Percentiles rank a stretch among this genome's conserved stretches.
Conservation (phyloP, 2,329 filamentous ascomycete species). For the Sclerotiophoma versabilis region DNA sequence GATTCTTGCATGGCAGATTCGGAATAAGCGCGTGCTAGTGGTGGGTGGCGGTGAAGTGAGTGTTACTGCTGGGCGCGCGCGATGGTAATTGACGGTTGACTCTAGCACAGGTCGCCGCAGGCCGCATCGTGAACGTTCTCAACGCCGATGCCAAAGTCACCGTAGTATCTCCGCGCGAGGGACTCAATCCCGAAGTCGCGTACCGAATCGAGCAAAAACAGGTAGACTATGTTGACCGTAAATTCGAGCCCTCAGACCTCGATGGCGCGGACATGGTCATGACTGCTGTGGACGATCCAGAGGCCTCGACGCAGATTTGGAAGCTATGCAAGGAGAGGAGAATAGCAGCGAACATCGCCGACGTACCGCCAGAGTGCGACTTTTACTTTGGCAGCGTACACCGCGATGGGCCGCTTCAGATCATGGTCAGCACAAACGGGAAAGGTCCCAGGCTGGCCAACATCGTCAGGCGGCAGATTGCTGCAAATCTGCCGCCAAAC, state of each 20-base stretch:
- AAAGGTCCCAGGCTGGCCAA: conserved; percentile 92
- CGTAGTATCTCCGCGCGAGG: conserved; percentile 78
- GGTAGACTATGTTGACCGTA: conserved; percentile 80
- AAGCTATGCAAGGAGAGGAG: conserved; percentile 86
- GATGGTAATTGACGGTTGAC: conserved; percentile 44
- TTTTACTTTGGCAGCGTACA: conserved; percentile 98
- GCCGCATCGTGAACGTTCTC: conserved; percentile 90
- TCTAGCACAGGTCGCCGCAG: conserved; percentile 80
- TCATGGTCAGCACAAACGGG: conserved; percentile 99
- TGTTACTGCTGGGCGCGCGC: conserved; percentile 15
- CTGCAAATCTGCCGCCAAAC: conserved; percentile 74
- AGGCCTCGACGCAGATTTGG: conserved; percentile 89
- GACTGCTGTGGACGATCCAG: conserved; percentile 90
- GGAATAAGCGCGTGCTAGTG: conserved; percentile 86
- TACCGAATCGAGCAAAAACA: conserved; percentile 78
- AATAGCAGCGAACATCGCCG: conserved; percentile 93
- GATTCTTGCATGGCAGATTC: conserved; percentile 95
- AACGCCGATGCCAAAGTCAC: conserved; percentile 93
- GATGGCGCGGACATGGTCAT: conserved; percentile 86
- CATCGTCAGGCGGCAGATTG: conserved; percentile 83
- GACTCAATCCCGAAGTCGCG: conserved; percentile 87
- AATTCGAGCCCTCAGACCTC: conserved; percentile 87
- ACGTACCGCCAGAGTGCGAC: conserved; percentile 95
- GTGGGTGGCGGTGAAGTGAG: conserved; percentile 92
- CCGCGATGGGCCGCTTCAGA: conserved; percentile 91